Percentiles rank a stretch among this genome's conserved stretches.
These are phyloP conservation scores for Rhodotorula sp. DNA, from an alignment of 1,284 basidiomycete genomes.

Conservation along the genomic window DNA sequence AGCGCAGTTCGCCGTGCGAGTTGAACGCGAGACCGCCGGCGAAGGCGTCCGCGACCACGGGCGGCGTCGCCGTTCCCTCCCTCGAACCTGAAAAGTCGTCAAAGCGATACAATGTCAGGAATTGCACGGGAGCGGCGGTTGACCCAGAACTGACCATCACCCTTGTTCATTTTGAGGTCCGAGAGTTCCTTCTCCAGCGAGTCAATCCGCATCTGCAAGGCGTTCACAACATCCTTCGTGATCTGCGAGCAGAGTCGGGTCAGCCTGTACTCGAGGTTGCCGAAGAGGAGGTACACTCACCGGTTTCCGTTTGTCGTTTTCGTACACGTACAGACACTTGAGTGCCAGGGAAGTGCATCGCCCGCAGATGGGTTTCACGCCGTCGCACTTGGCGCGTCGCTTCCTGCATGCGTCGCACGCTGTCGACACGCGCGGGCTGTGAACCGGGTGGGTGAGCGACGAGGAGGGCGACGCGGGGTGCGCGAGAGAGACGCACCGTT, in stretches of 20 bases:
- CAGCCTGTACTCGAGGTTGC: neutral
- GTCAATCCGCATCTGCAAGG: slow-evolving; percentile 1
- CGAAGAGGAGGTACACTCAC: neutral
- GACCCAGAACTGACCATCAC: neutral
- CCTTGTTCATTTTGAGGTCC: neutral
- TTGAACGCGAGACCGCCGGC: neutral
- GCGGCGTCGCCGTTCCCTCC: neutral
- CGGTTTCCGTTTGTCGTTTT: slow-evolving; percentile 6
- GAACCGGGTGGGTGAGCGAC: neutral
- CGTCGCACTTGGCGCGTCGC: slow-evolving; percentile 11
- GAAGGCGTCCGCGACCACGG: neutral
- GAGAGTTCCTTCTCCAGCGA: slow-evolving; percentile 1
- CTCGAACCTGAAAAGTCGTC: too few relatives aligned
- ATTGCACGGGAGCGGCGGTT: too few relatives aligned
- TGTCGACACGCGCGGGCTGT: neutral
- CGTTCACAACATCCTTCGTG: slow-evolving; percentile 9
- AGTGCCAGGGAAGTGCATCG: neutral
- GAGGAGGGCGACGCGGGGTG: neutral
- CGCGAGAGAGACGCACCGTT: neutral
- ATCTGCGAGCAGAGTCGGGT: neutral
- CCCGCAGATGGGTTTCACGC: neutral
- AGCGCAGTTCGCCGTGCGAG: slow-evolving; percentile 11
- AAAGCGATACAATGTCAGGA: too few relatives aligned
- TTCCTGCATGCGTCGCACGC: slow-evolving; percentile 8
- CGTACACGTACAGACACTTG: slow-evolving; percentile 5